Evolutionary conservation across 768 basidiomycete genomes (phyloP).

Genomic region (Leccinellum luteum): DNA sequence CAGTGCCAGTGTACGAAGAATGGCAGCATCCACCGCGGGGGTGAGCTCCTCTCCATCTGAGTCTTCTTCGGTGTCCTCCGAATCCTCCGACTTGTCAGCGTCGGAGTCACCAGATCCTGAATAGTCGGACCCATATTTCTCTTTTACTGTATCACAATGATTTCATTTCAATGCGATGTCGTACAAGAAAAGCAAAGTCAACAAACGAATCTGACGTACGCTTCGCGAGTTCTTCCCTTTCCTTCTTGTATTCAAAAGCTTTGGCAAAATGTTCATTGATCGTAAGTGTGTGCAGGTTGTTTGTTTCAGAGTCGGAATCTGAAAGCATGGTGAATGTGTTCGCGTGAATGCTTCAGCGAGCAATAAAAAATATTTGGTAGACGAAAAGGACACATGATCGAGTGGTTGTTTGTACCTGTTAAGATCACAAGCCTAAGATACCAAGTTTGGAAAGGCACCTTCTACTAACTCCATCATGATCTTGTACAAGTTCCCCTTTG

Average conservation of each 20-base stretch:
- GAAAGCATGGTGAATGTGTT: conserved; percentile 39
- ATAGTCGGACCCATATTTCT: conserved; percentile 79
- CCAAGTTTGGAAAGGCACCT: neutral
- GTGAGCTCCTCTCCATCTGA: conserved; percentile 95
- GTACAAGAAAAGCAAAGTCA: neutral
- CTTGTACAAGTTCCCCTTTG: too few relatives aligned
- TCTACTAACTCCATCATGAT: too few relatives aligned
- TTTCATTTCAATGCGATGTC: neutral
- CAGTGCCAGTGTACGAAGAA: conserved; percentile 82
- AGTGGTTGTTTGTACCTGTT: conserved; percentile 18
- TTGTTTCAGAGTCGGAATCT: conserved; percentile 47
- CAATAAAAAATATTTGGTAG: neutral
- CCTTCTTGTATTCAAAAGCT: conserved; percentile 80
- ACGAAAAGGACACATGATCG: neutral
- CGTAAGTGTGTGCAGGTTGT: conserved; percentile 49
- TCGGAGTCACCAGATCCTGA: conserved; percentile 32
- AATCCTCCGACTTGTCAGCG: conserved; percentile 46
- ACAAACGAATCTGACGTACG: conserved; percentile 42
- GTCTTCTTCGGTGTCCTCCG: conserved; percentile 84
- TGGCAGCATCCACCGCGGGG: conserved; percentile 90
- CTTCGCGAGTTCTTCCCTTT: conserved; percentile 79
- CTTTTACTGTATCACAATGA: conserved; percentile 55
- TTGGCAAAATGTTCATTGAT: conserved; percentile 79
- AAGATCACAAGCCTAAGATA: conserved; percentile 9
- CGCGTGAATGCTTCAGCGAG: neutral